Conservation (phyloP, 768 basidiomycete species). For the Rhizopogon roseolus region DNA sequence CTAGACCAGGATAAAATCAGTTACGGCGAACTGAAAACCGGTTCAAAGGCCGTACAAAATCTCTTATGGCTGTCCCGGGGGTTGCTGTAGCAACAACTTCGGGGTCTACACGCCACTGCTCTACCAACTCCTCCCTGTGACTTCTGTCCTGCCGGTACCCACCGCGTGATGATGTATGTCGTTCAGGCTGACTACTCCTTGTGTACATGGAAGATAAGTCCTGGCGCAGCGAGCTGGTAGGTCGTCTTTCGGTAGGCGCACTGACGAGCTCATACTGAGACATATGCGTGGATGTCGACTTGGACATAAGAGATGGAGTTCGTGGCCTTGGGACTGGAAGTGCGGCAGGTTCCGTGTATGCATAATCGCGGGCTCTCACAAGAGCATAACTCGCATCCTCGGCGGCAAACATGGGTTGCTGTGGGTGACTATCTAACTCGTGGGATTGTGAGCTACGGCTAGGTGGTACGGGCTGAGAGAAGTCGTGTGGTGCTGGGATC, state of each 20-base stretch:
- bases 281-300: constrained; percentile 20
- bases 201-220: constrained; percentile 16
- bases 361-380: constrained; percentile 23
- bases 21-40: constrained; percentile 5
- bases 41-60: neutral
- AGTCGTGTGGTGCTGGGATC: constrained; percentile 17
- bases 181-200: constrained; percentile 20
- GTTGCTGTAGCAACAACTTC: constrained; percentile 14
- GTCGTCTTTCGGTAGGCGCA: constrained; percentile 16
- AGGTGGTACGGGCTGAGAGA: constrained; percentile 9
- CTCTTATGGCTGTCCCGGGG: constrained; percentile 17
- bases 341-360: constrained; percentile 15
- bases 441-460: constrained; percentile 11
- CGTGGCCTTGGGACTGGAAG: constrained; percentile 8
- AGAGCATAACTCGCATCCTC: constrained; percentile 12
- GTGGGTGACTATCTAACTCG: constrained; percentile 11
- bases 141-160: constrained; percentile 16
- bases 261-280: constrained; percentile 27
- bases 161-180: constrained; percentile 11
- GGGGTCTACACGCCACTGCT: constrained; percentile 27
- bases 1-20: constrained; percentile 3
- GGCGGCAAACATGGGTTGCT: neutral
- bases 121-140: constrained; percentile 20
- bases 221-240: constrained; percentile 19
- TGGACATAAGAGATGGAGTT: constrained; percentile 20